Evolutionary conservation across 163 green algal genomes (phyloP), one percentile per base, ranked within the genome.

Genomic region (Coccomyxa subellipsoidea): DNA sequence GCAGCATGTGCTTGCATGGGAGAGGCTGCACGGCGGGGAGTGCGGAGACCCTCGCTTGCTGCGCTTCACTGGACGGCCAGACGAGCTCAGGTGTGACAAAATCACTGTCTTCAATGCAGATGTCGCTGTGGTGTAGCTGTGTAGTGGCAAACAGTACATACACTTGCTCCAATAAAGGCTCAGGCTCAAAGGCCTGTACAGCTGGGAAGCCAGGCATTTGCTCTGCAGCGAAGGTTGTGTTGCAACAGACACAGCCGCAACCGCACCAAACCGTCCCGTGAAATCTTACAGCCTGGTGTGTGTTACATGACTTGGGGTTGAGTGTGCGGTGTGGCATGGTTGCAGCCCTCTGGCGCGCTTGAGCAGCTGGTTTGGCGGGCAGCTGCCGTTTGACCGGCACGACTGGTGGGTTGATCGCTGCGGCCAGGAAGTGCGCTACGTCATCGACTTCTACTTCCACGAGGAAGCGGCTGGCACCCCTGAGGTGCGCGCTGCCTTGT

Each of bases 381-480:
- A 87, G 15, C 70, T 91, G n/a, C 96, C 96, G 4, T 99, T 99
- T 90, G 96, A 99, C 88, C 88, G 96, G 12, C 96, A 99, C 84
- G 96, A 99, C 86, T 99, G 96, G 96, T 94, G 93, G 40, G 87
- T 99, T 10, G 94, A 98, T 85, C 90, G 96, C 35, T 97, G 93
- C 84, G 96, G 95, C 0, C 38, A 88, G 76, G 90, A 98, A 82
- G 93, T 99, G 37, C 91, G 96, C n/a, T 99, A 99, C 88, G 90
- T 99, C 59, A 98, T 99, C 75, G 96, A 99, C 85, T 99, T 98
- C 86, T 99, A 99, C 87, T 98, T 97, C 83, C 89, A 98, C 85
- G 96, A 99, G 36, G 90, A 96, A 47, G 95, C 95, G 77, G 95
- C 95, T 31, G 95, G 95, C 59, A 95, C 88, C 12, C 85, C 90